phyloP scores from a whole-genome alignment of 2,329 filamentous ascomycete species.

The Exophiala mesophila region DNA sequence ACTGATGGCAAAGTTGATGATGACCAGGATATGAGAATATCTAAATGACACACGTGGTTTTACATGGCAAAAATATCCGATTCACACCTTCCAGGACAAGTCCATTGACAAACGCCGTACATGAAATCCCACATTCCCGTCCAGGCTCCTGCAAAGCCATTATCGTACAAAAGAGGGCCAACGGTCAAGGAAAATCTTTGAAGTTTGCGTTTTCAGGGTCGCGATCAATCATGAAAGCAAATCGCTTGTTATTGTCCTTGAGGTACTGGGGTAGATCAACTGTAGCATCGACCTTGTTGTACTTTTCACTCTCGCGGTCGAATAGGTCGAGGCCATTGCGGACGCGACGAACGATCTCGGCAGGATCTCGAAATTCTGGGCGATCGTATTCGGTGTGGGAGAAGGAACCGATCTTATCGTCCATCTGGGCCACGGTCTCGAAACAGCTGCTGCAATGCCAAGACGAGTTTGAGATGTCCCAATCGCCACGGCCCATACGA shows the following conservation, averaged over 20 bases:
- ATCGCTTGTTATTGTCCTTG: conserved; percentile 31
- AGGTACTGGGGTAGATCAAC: conserved; percentile 52
- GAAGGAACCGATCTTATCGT: conserved; percentile 54
- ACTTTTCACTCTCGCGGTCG: conserved; percentile 46
- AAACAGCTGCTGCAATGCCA: conserved; percentile 64
- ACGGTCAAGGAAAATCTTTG: conserved; percentile 25
- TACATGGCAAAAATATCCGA: no score
- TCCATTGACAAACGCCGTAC: no score
- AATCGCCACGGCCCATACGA: conserved; percentile 34
- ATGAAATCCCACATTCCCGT: no score
- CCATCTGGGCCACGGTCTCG: conserved; percentile 50
- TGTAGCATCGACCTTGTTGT: conserved; percentile 38
- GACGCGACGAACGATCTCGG: conserved; percentile 49
- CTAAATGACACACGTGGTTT: no score
- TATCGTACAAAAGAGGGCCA: no score
- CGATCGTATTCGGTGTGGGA: conserved; percentile 53
- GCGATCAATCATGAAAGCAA: conserved; percentile 38
- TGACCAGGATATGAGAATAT: no score
- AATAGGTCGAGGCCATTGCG: conserved; percentile 52
- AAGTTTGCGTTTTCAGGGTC: conserved; percentile 39
- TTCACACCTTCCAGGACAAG: no score
- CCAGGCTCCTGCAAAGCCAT: no score
- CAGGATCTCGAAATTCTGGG: conserved; percentile 43
- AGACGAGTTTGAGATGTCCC: conserved; percentile 44
- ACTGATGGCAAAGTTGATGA: no score